Base-by-base conservation (phyloP, 371 early-diverging fungal genomes). In the Lichtheimia ramosa region DNA sequence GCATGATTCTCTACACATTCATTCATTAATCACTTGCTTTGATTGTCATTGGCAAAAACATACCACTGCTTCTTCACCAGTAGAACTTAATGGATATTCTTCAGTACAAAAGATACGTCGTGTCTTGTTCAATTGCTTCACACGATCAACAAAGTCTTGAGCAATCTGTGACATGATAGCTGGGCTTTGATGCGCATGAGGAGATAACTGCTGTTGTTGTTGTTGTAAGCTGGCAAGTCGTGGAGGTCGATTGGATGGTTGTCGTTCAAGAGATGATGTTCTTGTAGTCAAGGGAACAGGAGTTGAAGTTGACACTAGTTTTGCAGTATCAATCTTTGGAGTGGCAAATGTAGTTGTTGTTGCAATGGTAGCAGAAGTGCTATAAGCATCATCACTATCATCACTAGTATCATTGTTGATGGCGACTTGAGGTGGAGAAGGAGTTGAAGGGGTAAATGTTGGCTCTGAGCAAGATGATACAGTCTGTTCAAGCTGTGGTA, bases 51-150 rank as follows among this genome's bases (percentile, higher is more conserved):
- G 7, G 15, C 2, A 21, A 27, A 48, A 14, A 41, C 63, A 61
- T 68, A 75, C 79, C 58, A 76, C 61, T 3, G 73, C 75, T 50
- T 79, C 80, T 59, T 71, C 71, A 20, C 80, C 77, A 21, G 54
- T 74, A 51, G 76, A 79, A 55, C 80, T 79, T 2, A 63, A 43
- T 18, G 80, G 76, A 48, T 79, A 74, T 57, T 76, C 77, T 2
- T 61, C 70, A 6, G 80, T 60, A 24, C 65, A 72, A 48, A 72
- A 74, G 2, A 79, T 68, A 15, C 63, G 64, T 40, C 80, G 64
- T 10, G 61, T 64, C 25, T 62, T 59, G 51, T 70, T 70, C 27
- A 74, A 51, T n/a, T 48, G 27, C 5, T 59, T 54, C 1, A 79
- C 77, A 18, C 59, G 51, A 5, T 48, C 42, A n/a, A 68, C 63